Base-by-base conservation (phyloP, 441 rosid species). In the Geranium incanum region DNA sequence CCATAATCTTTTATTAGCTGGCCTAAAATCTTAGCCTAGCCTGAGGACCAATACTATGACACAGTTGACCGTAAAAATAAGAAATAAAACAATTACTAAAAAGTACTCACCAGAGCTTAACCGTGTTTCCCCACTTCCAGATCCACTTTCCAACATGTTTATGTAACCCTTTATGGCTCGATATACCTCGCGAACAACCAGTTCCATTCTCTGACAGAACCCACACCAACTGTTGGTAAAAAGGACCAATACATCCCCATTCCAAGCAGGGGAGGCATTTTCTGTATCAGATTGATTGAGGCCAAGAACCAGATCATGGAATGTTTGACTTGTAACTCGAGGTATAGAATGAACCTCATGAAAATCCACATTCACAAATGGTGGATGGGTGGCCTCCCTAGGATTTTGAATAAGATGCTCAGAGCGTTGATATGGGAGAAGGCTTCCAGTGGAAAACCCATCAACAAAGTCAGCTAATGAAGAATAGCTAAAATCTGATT, bases 201-300 rank as follows among this genome's bases (percentile, higher is more conserved):
- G 86, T 77, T 88, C 97, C 97, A 89, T 92, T 86, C 96, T 87
- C 83, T 88, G 97, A 79, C 99, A 95, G 84, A 95, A 92, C 36
- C 95, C 99, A 82, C 97, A 92, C 97, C 97, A 92, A 8, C 77
- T 83, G 77, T 80, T 88, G 83, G 89, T 88, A 79, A 92, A 95
- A 59, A 92, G 93, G 72, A 95, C 97, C 77, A 95, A 77, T 76
- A 90, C 91, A 86, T 95, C 97, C 82, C 84, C 85, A 75, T 83
- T 84, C 85, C 82, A 76, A 38, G 85, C 82, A 72, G 74, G 66
- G 5, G 76, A 66, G 43, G 74, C 72, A 67, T 80, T 80, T 72
- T 71, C 83, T 59, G 64, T 52, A 70, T 78, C 74, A 63, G 87
- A 84, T 75, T 78, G 84, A 78, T 86, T 84, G 72, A 80, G 80